Percentiles rank a stretch among this genome's conserved stretches.
Evolutionary conservation across 2,329 filamentous ascomycete genomes (phyloP).

Genomic region (Alternaria gansuensis): DNA sequence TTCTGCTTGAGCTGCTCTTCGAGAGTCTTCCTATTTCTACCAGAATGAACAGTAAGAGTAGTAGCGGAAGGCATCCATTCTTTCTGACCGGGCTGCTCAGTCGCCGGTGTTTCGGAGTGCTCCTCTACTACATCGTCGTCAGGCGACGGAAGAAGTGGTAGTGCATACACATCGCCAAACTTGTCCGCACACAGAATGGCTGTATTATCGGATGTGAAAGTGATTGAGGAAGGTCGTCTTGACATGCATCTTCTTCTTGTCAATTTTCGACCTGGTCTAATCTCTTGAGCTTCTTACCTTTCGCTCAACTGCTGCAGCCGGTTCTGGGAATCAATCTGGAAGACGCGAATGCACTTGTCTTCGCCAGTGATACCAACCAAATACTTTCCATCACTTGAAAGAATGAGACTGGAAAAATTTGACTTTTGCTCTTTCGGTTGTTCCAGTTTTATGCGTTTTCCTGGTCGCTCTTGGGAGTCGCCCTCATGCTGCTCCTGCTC

Average conservation of each 20-base stretch:
- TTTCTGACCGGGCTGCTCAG: slow-evolving; percentile 42
- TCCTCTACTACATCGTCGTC: slow-evolving; percentile 39
- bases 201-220: slow-evolving; percentile 72
- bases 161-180: slow-evolving; percentile 92
- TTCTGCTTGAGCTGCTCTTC: slow-evolving; percentile 63
- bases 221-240: slow-evolving; percentile 83
- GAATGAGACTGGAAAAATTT: slow-evolving; percentile 73
- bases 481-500: slow-evolving; percentile 31
- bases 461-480: slow-evolving; percentile 49
- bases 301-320: slow-evolving; percentile 73
- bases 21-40: slow-evolving; percentile 66
- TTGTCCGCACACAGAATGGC: slow-evolving; percentile 90
- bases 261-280: slow-evolving; percentile 4
- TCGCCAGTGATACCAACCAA: slow-evolving; percentile 84
- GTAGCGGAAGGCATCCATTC: slow-evolving; percentile 63
- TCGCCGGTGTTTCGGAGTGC: slow-evolving; percentile 29
- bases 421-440: slow-evolving; percentile 55
- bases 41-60: slow-evolving; percentile 68
- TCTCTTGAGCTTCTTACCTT: slow-evolving; percentile 63
- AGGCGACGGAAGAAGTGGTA: slow-evolving; percentile 71
- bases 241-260: slow-evolving; percentile 74
- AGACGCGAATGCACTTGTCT: slow-evolving; percentile 89
- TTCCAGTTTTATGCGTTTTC: slow-evolving; percentile 55
- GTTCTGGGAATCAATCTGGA: slow-evolving; percentile 71
- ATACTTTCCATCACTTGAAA: slow-evolving; percentile 71